Evolutionary conservation across 495 filamentous ascomycete genomes (phyloP).

Genomic region (Hypoxylon cercidicola): DNA sequence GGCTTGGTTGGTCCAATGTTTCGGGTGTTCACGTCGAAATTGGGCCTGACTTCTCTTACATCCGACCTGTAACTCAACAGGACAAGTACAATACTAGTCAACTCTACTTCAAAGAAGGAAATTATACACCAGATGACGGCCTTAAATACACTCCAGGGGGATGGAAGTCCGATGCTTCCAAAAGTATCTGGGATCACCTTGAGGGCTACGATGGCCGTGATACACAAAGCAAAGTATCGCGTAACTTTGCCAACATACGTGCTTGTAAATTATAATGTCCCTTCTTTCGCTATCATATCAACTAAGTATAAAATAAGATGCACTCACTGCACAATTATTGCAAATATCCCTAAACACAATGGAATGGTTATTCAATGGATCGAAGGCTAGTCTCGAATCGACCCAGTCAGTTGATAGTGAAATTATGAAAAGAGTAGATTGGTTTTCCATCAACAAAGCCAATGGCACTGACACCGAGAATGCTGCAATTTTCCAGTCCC

Average conservation of each 20-base stretch:
- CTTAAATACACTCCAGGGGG: not conserved
- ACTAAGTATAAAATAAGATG: not conserved
- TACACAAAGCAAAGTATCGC: not conserved
- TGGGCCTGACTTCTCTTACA: slow-evolving; percentile 11
- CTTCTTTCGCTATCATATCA: not conserved
- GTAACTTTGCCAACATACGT: not conserved
- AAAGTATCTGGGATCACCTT: not conserved
- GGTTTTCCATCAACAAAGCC: not conserved
- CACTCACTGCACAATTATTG: not conserved
- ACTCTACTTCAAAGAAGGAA: not conserved
- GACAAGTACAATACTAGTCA: not conserved
- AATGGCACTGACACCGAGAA: not conserved
- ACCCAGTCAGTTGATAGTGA: not conserved
- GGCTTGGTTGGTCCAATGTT: not conserved
- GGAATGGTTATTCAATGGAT: not conserved
- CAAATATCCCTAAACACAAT: not conserved
- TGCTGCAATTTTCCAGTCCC: not conserved
- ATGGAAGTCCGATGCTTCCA: not conserved
- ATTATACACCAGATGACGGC: not conserved
- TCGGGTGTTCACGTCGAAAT: slow-evolving; percentile 5
- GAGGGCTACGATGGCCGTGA: not conserved
- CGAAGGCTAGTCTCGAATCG: not conserved
- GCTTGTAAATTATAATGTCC: not conserved
- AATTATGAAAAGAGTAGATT: not conserved
- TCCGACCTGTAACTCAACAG: not conserved